Conservation (phyloP, 2,329 filamentous ascomycete genomes). For the Xylogone sp. region DNA sequence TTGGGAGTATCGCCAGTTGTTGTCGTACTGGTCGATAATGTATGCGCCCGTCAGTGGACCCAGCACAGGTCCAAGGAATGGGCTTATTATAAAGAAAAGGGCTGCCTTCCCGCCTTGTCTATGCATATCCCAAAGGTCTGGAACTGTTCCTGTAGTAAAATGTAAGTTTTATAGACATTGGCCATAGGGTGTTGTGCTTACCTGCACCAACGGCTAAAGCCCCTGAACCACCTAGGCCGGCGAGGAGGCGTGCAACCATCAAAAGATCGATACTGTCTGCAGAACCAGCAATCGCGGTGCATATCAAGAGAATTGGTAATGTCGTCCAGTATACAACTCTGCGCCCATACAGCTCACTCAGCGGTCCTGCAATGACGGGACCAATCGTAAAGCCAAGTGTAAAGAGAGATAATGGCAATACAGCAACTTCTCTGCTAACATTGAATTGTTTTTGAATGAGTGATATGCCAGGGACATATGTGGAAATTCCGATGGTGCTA, state of each 20-base stretch:
- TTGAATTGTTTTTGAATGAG: constrained; percentile 49
- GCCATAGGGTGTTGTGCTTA: constrained; percentile 1
- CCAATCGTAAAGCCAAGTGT: constrained; percentile 57
- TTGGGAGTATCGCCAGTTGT: constrained; percentile 20
- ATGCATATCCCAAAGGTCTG: constrained; percentile 43
- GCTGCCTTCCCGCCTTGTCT: constrained; percentile 26
- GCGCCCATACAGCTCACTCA: constrained; percentile 60
- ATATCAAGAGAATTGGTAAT: constrained; percentile 53
- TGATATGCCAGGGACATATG: constrained; percentile 46
- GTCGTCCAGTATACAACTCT: constrained; percentile 57
- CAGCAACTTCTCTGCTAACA: constrained; percentile 49
- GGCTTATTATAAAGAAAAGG: constrained; percentile 17
- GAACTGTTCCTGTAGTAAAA: constrained; percentile 29
- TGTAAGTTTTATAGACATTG: neutral
- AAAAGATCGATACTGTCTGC: constrained; percentile 54
- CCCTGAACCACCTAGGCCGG: constrained; percentile 53
- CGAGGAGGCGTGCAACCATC: constrained; percentile 64
- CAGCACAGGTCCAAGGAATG: constrained; percentile 21
- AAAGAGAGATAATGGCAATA: constrained; percentile 58
- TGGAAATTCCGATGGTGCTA: constrained; percentile 29
- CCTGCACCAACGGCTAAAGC: constrained; percentile 22
- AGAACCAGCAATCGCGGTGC: constrained; percentile 56
- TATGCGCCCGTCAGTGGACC: constrained; percentile 23
- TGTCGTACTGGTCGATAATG: constrained; percentile 25
- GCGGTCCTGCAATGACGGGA: constrained; percentile 62